These are phyloP conservation scores for Pichia kluyveri DNA, from an alignment of 805 yeast genomes.

Conservation along the genomic window DNA sequence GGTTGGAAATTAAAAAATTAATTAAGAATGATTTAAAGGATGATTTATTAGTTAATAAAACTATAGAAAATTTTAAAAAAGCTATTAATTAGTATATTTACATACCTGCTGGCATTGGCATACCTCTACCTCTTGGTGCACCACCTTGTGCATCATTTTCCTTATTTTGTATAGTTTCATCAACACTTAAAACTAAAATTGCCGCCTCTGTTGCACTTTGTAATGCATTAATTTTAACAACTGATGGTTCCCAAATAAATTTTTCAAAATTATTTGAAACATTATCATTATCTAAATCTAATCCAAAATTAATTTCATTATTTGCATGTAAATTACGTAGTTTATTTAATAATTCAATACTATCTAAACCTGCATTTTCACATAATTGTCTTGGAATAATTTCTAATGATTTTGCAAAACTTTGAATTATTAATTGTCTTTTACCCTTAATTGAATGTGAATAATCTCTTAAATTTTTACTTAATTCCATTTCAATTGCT, in stretches of 20 bases:
- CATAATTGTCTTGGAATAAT: conserved; percentile 95
- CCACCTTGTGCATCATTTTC: conserved; percentile 40
- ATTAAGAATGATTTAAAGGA: not conserved
- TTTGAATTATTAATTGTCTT: conserved; percentile 86
- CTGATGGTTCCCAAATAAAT: conserved; percentile 97
- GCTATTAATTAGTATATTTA: not conserved
- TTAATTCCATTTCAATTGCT: conserved; percentile 95
- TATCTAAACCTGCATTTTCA: conserved; percentile 98
- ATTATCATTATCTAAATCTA: conserved; percentile 78
- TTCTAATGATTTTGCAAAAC: conserved; percentile 91
- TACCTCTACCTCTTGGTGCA: conserved; percentile 58
- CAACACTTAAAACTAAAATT: conserved; percentile 84
- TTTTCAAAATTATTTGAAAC: conserved; percentile 77
- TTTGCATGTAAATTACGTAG: conserved; percentile 90
- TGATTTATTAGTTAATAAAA: not conserved
- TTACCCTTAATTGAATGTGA: conserved; percentile 89
- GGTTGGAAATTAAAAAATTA: not conserved
- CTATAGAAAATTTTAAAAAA: conserved; percentile 2
- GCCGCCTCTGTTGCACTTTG: conserved; percentile 97
- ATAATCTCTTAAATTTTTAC: conserved; percentile 78
- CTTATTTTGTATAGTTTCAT: conserved; percentile 79
- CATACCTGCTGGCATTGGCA: conserved; percentile 31
- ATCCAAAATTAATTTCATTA: conserved; percentile 87
- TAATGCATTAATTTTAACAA: conserved; percentile 89
- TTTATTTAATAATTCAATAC: conserved; percentile 86